Evolutionary conservation across 371 early-diverging fungal species (phyloP), one percentile per base, ranked within the genome.

Genomic region (Syncephalastrum sp.): DNA sequence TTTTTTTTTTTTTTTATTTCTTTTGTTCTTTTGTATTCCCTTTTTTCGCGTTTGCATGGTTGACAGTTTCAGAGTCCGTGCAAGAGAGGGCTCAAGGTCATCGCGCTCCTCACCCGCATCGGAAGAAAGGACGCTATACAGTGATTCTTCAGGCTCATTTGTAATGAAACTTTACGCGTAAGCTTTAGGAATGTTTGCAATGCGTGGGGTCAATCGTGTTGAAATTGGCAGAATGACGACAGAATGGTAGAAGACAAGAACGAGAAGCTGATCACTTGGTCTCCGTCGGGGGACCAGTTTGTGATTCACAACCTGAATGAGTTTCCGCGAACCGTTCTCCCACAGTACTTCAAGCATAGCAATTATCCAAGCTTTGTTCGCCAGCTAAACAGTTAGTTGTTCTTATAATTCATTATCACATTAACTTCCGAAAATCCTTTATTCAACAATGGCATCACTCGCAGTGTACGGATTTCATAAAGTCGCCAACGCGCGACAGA

Each of bases 321-420:
- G 15, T 56, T 56, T 56, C 19, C 57, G 14, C n/a, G 45, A 25
- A 16, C 43, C 33, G 49, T 56, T 15, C 50, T 56, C 24, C 57
- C 57, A 17, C 57, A 50, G 13, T 49, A 56, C 25, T 56, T 56
- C 27, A 47, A 47, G 27, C 57, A 56, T 42, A 47, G 21, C 48
- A 56, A 56, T 16, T 56, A 50, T 47, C 47, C 42, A 14, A 56
- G 57, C 47, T 56, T 56, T 56, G 57, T 56, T 23, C 57, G 57
- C 21, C 57, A 56, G 19, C 49, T 56, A 42, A 56, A 56, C 29
- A 38, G 57, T 48, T 41, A 56, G 57, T 42, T 16, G 21, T n/a
- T 6, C 8, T 23, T n/a, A 21, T 10, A 45, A 21, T 8, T 23
- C 8, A 15, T 29, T 21, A 21, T 50, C 21, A 23, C 27, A 38